These are phyloP conservation scores for Cutaneotrichosporon dermatis DNA, from an alignment of 1,284 basidiomycete species.

Conservation along the genomic window DNA sequence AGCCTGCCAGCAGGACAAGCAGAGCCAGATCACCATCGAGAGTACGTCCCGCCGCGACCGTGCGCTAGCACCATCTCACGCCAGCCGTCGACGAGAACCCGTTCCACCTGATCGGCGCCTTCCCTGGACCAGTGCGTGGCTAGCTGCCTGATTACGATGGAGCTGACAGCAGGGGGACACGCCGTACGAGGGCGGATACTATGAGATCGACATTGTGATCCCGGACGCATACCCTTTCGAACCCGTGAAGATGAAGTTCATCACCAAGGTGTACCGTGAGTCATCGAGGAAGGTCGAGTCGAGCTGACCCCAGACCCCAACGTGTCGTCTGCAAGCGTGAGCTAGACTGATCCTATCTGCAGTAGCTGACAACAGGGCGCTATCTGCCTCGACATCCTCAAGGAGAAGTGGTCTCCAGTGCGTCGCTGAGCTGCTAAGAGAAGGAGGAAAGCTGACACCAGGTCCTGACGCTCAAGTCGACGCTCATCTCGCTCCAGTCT, in stretches of 20 bases:
- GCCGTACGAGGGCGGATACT: constrained; percentile 88
- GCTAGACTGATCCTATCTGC: constrained; percentile 3
- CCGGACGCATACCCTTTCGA: constrained; percentile 94
- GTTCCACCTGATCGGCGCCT: constrained; percentile 82
- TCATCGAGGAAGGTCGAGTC: constrained; percentile 6
- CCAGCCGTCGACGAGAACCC: constrained; percentile 74
- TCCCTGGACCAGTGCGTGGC: constrained; percentile 71
- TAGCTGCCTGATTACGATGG: not conserved
- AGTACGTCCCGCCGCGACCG: constrained; percentile 28
- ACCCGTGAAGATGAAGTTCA: constrained; percentile 97
- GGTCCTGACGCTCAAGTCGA: constrained; percentile 92
- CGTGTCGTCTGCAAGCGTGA: constrained; percentile 80
- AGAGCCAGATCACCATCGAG: constrained; percentile 75
- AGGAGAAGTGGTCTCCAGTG: constrained; percentile 71
- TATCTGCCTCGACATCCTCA: constrained; percentile 62
- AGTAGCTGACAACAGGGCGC: constrained; percentile 40
- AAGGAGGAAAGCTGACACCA: constrained; percentile 10
- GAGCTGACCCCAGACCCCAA: constrained; percentile 60
- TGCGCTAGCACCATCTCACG: not conserved
- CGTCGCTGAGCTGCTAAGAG: not conserved
- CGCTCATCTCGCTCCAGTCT: constrained; percentile 90
- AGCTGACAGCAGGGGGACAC: constrained; percentile 58
- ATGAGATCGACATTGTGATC: constrained; percentile 92
- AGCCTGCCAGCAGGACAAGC: constrained; percentile 60
- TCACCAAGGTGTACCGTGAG: constrained; percentile 88